These are phyloP conservation scores for Penstemon davidsonii DNA, from an alignment of 257 asterid species.

Conservation along the genomic window DNA sequence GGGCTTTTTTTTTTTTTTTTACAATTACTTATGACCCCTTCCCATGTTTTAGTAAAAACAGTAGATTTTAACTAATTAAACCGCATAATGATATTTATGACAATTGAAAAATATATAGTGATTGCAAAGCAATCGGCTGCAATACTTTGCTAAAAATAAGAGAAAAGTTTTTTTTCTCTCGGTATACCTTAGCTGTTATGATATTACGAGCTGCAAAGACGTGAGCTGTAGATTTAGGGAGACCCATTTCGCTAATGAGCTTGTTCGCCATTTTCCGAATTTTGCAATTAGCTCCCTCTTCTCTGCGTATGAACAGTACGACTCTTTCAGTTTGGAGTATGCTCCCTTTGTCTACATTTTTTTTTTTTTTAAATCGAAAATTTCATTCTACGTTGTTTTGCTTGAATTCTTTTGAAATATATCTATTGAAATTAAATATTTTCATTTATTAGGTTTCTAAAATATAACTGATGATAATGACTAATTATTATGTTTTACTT, in stretches of 20 bases:
- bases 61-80: background rate
- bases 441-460: too few relatives aligned
- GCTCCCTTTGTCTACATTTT: too few relatives aligned
- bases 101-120: background rate
- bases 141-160: background rate
- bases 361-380: too few relatives aligned
- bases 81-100: background rate
- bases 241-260: conserved; percentile 73
- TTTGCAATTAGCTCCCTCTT: conserved; percentile 10
- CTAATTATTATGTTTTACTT: too few relatives aligned
- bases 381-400: too few relatives aligned
- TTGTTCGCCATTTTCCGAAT: conserved; percentile 66
- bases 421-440: too few relatives aligned
- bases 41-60: background rate
- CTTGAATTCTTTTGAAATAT: too few relatives aligned
- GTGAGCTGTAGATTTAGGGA: conserved; percentile 62
- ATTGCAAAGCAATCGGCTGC: background rate
- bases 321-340: too few relatives aligned
- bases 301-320: background rate
- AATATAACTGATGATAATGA: too few relatives aligned
- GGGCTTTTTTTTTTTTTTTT: too few relatives aligned
- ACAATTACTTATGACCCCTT: background rate
- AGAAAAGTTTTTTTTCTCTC: background rate
- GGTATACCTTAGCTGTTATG: conserved; percentile 66
- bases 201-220: conserved; percentile 74